A percentile compares a stretch with the other conserved stretches of the same genome.
Evolutionary conservation across 1,284 basidiomycete genomes (phyloP).

Genomic region (Tremellales sp.): DNA sequence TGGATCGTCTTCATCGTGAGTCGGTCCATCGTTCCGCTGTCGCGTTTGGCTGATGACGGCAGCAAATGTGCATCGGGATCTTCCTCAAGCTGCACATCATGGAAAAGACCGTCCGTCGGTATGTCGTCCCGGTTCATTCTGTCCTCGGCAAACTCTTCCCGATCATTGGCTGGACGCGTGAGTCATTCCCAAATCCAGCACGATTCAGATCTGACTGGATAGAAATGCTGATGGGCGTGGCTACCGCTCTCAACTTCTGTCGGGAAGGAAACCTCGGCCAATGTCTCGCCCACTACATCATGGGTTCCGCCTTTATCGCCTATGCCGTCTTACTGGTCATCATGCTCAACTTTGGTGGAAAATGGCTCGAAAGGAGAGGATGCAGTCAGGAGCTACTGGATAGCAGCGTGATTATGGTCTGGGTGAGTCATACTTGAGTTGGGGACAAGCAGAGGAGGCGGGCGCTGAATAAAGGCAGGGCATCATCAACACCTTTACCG

Average conservation of each 20-base stretch:
- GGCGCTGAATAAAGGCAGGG: slow-evolving; percentile 29
- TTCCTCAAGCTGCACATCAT: slow-evolving; percentile 92
- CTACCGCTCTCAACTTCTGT: slow-evolving; percentile 56
- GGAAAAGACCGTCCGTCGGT: slow-evolving; percentile 70
- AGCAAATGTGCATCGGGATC: slow-evolving; percentile 70
- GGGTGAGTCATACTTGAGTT: slow-evolving; percentile 57
- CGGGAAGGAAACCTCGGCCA: slow-evolving; percentile 67
- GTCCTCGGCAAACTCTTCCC: slow-evolving; percentile 81
- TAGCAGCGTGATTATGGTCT: slow-evolving; percentile 79
- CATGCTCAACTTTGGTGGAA: slow-evolving; percentile 73
- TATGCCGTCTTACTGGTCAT: slow-evolving; percentile 83
- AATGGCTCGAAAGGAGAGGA: slow-evolving; percentile 62
- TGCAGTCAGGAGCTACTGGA: slow-evolving; percentile 81
- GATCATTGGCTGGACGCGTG: slow-evolving; percentile 79
- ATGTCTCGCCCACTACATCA: slow-evolving; percentile 84
- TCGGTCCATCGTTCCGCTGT: not conserved
- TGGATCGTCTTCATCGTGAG: slow-evolving; percentile 56
- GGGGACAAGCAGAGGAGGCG: too few relatives aligned
- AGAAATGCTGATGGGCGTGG: slow-evolving; percentile 50
- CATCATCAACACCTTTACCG: slow-evolving; percentile 87
- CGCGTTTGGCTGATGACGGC: not conserved
- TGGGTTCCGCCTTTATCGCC: slow-evolving; percentile 78
- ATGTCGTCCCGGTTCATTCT: slow-evolving; percentile 69
- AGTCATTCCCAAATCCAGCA: slow-evolving; percentile 46
- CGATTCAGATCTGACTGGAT: not conserved